Conservation (phyloP, 2,329 filamentous ascomycete species). For the Nakataea oryzae region DNA sequence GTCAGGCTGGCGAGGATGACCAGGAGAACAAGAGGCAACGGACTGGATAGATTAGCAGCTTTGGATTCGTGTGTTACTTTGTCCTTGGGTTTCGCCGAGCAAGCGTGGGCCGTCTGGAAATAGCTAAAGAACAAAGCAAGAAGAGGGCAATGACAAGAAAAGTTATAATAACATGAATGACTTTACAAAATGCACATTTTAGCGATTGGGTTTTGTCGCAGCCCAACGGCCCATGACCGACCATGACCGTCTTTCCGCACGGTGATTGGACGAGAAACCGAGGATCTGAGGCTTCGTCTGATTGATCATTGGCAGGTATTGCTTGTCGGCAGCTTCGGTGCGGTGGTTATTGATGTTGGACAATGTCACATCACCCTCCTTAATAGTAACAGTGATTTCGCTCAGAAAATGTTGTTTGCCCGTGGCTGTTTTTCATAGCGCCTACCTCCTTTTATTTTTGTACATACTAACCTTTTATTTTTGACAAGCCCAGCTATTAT, state of each 20-base stretch:
- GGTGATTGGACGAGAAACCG: too few species aligned
- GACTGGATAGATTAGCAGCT: constrained; percentile 23
- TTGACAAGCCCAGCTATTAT: background rate
- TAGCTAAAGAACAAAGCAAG: background rate
- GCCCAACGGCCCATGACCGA: too few species aligned
- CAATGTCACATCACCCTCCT: too few species aligned
- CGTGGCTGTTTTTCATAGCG: too few species aligned
- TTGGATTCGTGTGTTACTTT: background rate
- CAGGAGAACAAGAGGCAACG: constrained; percentile 36
- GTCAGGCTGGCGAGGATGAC: constrained; percentile 23
- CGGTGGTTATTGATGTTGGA: too few species aligned
- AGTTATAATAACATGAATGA: too few species aligned
- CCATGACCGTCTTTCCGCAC: too few species aligned
- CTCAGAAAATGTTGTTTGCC: background rate
- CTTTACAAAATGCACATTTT: too few species aligned
- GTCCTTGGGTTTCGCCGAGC: background rate
- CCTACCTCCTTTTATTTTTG: background rate
- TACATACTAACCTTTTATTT: background rate
- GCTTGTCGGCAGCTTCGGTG: too few species aligned
- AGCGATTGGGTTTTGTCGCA: too few species aligned
- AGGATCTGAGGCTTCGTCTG: too few species aligned
- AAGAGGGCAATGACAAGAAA: background rate
- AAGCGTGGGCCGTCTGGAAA: background rate
- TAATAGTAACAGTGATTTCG: background rate
- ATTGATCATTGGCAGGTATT: too few species aligned